Conservation (phyloP, 2,329 filamentous ascomycete species). For the Epichloe bromicola region DNA sequence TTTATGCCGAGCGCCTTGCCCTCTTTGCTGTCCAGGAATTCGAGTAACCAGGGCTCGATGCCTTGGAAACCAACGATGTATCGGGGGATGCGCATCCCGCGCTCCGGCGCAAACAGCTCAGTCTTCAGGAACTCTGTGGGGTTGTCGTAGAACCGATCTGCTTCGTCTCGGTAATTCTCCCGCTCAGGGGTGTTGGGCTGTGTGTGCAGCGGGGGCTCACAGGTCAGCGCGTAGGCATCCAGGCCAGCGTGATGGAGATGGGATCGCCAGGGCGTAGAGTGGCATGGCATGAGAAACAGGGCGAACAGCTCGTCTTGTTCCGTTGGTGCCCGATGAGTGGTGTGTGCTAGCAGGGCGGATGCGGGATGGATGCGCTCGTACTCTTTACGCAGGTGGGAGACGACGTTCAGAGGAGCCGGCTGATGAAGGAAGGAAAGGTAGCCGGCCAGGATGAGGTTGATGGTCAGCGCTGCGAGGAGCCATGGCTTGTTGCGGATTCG, state of each 20-base stretch:
- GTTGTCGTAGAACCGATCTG: constrained; percentile 77
- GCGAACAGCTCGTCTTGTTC: constrained; percentile 41
- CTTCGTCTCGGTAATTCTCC: constrained; percentile 68
- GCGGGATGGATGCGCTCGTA: constrained; percentile 46
- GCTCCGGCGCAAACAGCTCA: constrained; percentile 31
- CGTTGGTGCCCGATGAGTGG: constrained; percentile 9
- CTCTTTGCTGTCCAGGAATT: constrained; percentile 29
- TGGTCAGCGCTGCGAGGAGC: constrained; percentile 43
- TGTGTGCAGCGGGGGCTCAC: constrained; percentile 71
- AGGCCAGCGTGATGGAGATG: constrained; percentile 67
- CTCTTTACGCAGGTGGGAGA: constrained; percentile 61
- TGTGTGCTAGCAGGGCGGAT: constrained; percentile 11
- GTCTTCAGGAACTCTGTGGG: constrained; percentile 38
- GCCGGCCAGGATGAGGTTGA: constrained; percentile 58
- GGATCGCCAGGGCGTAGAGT: constrained; percentile 89
- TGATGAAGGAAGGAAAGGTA: constrained; percentile 73
- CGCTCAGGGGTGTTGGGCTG: constrained; percentile 47
- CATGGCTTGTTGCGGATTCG: constrained; percentile 38
- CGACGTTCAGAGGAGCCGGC: constrained; percentile 61
- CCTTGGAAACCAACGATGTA: constrained; percentile 51
- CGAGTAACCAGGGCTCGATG: constrained; percentile 32
- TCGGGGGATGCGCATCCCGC: constrained; percentile 26
- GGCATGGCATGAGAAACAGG: constrained; percentile 88
- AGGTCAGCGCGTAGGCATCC: constrained; percentile 72
- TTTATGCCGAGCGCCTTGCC: constrained; percentile 28